phyloP scores from a whole-genome alignment of 495 filamentous ascomycete genomes.

The Daldinia vernicosa region DNA sequence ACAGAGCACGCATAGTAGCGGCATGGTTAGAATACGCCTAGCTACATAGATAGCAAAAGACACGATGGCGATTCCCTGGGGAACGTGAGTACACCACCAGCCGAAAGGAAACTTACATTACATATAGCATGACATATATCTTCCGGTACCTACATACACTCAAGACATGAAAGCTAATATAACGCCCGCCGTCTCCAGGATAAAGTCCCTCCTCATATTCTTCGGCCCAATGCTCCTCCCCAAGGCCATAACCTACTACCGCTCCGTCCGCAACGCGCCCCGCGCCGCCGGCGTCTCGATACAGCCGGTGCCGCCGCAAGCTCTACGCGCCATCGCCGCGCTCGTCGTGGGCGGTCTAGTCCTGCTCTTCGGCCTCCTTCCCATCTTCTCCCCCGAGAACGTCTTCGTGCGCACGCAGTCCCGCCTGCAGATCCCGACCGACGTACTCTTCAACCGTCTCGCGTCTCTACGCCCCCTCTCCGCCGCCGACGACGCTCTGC shows the following conservation, averaged over 20 bases:
- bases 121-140: too few relatives aligned
- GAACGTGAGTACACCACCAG: conserved; percentile 55
- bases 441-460: conserved; percentile 87
- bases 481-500: conserved; percentile 67
- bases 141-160: neutral
- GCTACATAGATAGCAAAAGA: conserved; percentile 6
- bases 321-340: conserved; percentile 64
- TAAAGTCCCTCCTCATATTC: conserved; percentile 82
- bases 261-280: conserved; percentile 61
- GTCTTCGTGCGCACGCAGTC: conserved; percentile 81
- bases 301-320: conserved; percentile 64
- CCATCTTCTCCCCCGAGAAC: conserved; percentile 77
- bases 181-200: conserved; percentile 50
- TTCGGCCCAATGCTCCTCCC: conserved; percentile 87
- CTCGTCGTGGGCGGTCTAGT: conserved; percentile 65
- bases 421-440: conserved; percentile 82
- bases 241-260: conserved; percentile 75
- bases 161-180: conserved; percentile 12
- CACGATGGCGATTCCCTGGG: conserved; percentile 57
- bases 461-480: conserved; percentile 71
- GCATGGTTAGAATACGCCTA: conserved; percentile 31
- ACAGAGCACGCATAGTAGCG: conserved; percentile 2
- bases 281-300: conserved; percentile 61
- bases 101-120: neutral
- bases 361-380: conserved; percentile 71